Evolutionary conservation across 164 flowering plant species (phyloP).

Genomic region (Nymphaea colorata): DNA sequence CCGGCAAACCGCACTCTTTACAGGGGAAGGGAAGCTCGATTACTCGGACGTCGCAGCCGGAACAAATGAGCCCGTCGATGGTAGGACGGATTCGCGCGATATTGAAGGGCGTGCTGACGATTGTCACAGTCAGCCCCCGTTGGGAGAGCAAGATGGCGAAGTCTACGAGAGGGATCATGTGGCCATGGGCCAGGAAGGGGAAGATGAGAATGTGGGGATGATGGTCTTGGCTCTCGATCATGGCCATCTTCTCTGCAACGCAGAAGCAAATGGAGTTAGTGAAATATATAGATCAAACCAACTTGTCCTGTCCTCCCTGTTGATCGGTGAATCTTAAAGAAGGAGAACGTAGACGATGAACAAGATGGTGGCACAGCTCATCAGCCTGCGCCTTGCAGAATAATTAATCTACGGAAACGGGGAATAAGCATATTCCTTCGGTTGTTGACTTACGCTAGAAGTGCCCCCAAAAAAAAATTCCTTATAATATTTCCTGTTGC

Average conservation of each 20-base stretch:
- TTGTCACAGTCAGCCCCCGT: conserved; percentile 30
- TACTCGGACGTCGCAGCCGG: conserved; percentile 12
- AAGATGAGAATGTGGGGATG: conserved; percentile 13
- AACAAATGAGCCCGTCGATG: conserved; percentile 5
- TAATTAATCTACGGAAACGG: too few relatives aligned
- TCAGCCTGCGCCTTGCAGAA: too few relatives aligned
- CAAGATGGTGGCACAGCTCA: too few relatives aligned
- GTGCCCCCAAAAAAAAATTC: too few relatives aligned
- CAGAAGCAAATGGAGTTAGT: conserved; percentile 15
- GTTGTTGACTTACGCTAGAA: too few relatives aligned
- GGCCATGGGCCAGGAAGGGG: conserved; percentile 42
- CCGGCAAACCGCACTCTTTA: conserved; percentile 27
- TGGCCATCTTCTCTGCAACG: conserved; percentile 3
- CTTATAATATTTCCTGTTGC: too few relatives aligned
- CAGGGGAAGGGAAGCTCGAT: conserved; percentile 19
- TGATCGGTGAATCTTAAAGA: too few relatives aligned
- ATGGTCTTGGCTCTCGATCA: conserved; percentile 4
- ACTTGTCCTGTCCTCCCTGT: too few relatives aligned
- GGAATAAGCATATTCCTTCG: too few relatives aligned
- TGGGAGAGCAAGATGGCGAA: conserved; percentile 36
- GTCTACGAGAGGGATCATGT: conserved; percentile 39
- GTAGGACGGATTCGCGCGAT: conserved; percentile 11
- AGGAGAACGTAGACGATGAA: too few relatives aligned
- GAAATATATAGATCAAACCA: conserved; percentile 15
- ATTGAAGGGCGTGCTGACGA: conserved; percentile 38